phyloP scores from a whole-genome alignment of 257 asterid species.

The Solanum chiquidenum region DNA sequence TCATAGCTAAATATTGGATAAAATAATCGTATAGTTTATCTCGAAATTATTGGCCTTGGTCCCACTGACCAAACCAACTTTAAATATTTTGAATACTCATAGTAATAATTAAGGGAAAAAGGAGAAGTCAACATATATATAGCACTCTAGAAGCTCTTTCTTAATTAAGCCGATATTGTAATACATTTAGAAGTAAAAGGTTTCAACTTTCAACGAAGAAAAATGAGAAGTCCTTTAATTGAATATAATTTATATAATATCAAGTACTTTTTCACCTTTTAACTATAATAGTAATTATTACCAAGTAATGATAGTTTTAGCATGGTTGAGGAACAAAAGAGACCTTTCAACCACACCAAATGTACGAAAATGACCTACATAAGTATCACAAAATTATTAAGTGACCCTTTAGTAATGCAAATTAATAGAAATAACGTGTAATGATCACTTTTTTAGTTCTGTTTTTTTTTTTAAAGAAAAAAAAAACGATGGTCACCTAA shows the following conservation, averaged over 20 bases:
- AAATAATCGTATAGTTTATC: too few relatives aligned
- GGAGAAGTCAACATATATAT: neutral
- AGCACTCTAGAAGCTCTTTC: neutral
- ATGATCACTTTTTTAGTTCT: too few relatives aligned
- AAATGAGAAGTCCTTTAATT: neutral
- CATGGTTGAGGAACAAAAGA: neutral
- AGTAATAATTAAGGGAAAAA: neutral
- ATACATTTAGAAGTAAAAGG: neutral
- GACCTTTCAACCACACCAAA: neutral
- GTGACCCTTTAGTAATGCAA: neutral
- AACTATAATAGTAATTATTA: neutral
- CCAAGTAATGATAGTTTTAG: neutral
- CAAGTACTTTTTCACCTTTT: neutral
- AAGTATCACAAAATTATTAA: neutral
- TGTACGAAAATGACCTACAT: neutral
- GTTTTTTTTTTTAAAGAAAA: neutral
- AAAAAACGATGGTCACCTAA: neutral
- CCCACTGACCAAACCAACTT: neutral
- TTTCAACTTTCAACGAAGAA: neutral
- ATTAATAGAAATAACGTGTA: neutral
- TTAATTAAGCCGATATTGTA: neutral
- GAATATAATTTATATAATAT: too few relatives aligned
- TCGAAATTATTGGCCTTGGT: too few relatives aligned
- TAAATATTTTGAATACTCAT: neutral
- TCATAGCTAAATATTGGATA: too few relatives aligned